phyloP scores from a whole-genome alignment of 2,329 filamentous ascomycete species.

The Arthroderma sp. region DNA sequence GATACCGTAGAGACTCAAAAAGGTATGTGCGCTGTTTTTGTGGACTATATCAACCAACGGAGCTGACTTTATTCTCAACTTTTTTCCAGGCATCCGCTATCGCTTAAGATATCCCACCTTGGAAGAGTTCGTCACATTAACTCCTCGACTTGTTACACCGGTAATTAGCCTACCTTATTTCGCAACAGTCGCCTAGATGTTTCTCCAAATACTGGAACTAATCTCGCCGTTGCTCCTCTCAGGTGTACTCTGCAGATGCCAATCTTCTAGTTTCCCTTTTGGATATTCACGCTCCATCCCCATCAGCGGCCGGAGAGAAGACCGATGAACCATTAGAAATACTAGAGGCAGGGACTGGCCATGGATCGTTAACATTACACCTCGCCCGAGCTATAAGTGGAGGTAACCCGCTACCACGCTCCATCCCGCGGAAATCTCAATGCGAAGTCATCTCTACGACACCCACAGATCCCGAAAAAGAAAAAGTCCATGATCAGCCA shows the following conservation, averaged over 20 bases:
- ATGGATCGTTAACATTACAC: conserved; percentile 64
- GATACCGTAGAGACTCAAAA: conserved; percentile 46
- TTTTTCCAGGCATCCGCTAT: conserved; percentile 31
- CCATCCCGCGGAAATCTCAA: conserved; percentile 25
- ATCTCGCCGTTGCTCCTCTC: background rate
- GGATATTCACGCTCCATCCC: conserved; percentile 51
- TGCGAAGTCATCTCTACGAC: conserved; percentile 15
- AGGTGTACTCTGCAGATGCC: conserved; percentile 56
- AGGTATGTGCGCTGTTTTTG: conserved; percentile 17
- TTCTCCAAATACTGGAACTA: background rate
- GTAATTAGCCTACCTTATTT: conserved; percentile 29
- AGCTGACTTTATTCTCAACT: background rate
- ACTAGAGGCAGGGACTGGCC: conserved; percentile 74
- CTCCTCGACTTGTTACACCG: conserved; percentile 60
- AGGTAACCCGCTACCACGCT: conserved; percentile 47
- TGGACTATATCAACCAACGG: background rate
- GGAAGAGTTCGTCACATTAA: conserved; percentile 58
- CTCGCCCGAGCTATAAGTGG: conserved; percentile 63
- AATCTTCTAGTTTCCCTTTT: conserved; percentile 62
- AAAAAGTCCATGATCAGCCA: conserved; percentile 13
- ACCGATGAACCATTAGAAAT: conserved; percentile 49
- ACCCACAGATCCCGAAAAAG: conserved; percentile 1
- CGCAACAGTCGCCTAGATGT: background rate
- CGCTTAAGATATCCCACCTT: conserved; percentile 54
- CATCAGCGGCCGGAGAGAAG: conserved; percentile 18